phyloP scores from a whole-genome alignment of 108 stramenopile genomes.

The Licmophora abbreviata region DNA sequence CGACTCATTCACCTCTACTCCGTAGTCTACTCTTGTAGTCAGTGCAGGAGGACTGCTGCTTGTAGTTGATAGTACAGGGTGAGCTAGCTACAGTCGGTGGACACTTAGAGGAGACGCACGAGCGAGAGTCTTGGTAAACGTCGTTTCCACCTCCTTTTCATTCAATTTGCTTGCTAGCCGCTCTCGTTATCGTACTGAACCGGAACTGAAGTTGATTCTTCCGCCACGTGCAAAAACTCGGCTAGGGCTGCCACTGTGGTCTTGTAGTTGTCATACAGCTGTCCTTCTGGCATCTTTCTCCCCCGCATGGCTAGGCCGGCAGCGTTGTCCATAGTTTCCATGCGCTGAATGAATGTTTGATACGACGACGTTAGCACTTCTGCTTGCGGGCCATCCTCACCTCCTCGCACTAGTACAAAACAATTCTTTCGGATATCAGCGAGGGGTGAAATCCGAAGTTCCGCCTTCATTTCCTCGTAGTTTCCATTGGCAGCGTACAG shows the following conservation, averaged over 20 bases:
- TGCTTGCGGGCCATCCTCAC: constrained; percentile 50
- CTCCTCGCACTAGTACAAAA: constrained; percentile 30
- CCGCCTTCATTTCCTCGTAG: constrained; percentile 26
- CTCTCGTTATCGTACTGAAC: constrained; percentile 1
- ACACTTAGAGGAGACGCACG: too few relatives aligned
- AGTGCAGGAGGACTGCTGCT: too few relatives aligned
- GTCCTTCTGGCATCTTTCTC: constrained; percentile 9
- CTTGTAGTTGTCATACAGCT: constrained; percentile 12
- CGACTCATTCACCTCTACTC: not conserved
- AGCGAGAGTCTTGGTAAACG: too few relatives aligned
- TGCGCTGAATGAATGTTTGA: constrained; percentile 22
- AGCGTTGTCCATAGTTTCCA: constrained; percentile 38
- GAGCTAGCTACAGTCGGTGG: too few relatives aligned
- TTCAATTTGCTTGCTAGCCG: too few relatives aligned
- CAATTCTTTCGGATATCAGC: constrained; percentile 32
- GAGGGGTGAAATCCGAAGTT: constrained; percentile 32
- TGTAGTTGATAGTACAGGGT: too few relatives aligned
- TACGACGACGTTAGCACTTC: constrained; percentile 23
- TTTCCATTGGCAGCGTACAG: constrained; percentile 14
- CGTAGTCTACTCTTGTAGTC: too few relatives aligned
- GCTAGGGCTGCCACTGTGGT: constrained; percentile 7
- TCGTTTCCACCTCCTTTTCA: too few relatives aligned
- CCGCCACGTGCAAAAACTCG: constrained; percentile 16
- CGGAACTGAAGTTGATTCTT: constrained; percentile 1
- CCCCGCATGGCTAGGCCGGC: constrained; percentile 37